Percentiles rank a stretch among this genome's conserved stretches.
Conservation (phyloP, 805 yeast genomes). For the Metschnikowia gruessii region DNA sequence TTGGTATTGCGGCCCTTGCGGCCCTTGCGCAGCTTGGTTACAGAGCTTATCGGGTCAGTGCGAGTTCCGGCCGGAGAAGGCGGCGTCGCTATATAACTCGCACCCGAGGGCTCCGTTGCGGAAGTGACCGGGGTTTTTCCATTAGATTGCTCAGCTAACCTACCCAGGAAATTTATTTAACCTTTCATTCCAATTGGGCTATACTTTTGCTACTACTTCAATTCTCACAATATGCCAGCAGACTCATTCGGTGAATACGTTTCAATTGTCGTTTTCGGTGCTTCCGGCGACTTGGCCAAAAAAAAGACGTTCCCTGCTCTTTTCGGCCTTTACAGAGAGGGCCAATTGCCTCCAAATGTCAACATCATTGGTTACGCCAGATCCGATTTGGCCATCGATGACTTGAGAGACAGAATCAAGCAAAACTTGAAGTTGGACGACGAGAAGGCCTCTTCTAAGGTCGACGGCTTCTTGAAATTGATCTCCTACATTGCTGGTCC, state of each 20-base stretch:
- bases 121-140: constrained; percentile 2
- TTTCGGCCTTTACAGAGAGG: constrained; percentile 64
- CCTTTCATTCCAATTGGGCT: neutral
- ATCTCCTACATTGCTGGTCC: constrained; percentile 71
- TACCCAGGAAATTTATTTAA: neutral
- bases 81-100: constrained; percentile 10
- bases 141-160: constrained; percentile 6
- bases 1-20: constrained; percentile 2
- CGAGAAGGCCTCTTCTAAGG: constrained; percentile 40
- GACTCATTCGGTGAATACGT: constrained; percentile 61
- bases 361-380: constrained; percentile 92
- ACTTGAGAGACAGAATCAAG: constrained; percentile 63
- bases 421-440: constrained; percentile 55
- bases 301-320: constrained; percentile 92
- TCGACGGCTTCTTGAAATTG: constrained; percentile 63
- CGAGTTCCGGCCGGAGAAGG: constrained; percentile 9
- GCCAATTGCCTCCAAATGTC: constrained; percentile 65
- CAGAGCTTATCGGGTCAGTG: constrained; percentile 10
- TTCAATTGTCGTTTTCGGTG: constrained; percentile 82
- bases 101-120: constrained; percentile 6
- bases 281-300: constrained; percentile 92
- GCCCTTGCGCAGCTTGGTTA: constrained; percentile 4
- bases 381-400: constrained; percentile 64
- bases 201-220: neutral
- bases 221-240: constrained; percentile 23